Conservation (phyloP, 2,329 filamentous ascomycete genomes). For the Fusarium denticulatum region DNA sequence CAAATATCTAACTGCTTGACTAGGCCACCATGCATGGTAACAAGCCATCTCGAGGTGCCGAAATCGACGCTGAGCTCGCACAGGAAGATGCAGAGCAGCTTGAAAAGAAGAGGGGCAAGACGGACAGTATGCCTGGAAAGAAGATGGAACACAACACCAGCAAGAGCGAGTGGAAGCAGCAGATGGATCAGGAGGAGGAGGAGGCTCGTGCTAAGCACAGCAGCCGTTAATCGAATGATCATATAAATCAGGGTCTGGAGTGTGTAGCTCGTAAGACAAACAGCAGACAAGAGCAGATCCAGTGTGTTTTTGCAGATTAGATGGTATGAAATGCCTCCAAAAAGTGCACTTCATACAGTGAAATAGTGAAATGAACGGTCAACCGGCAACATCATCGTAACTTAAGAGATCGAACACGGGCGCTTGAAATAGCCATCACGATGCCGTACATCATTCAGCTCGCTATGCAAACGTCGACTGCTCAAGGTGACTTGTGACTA, state of each 20-base stretch:
- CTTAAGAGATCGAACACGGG: accelerated
- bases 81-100: constrained; percentile 21
- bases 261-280: neutral
- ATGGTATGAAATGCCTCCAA: neutral
- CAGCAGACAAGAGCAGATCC: neutral
- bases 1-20: neutral
- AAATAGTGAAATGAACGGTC: neutral
- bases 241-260: neutral
- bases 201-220: neutral
- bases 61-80: constrained; percentile 21
- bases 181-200: neutral
- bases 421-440: neutral
- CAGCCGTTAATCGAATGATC: neutral
- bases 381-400: neutral
- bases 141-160: neutral
- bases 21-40: constrained; percentile 30
- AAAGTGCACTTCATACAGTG: neutral
- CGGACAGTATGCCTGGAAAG: constrained; percentile 12
- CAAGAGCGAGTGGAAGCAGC: constrained; percentile 1
- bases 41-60: constrained; percentile 16
- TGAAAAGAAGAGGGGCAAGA: constrained; percentile 13
- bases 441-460: neutral
- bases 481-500: accelerated
- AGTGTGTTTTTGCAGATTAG: no score
- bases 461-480: accelerated